phyloP scores from a whole-genome alignment of 306 rosid species.

The Amphicarpaea edgeworthii region DNA sequence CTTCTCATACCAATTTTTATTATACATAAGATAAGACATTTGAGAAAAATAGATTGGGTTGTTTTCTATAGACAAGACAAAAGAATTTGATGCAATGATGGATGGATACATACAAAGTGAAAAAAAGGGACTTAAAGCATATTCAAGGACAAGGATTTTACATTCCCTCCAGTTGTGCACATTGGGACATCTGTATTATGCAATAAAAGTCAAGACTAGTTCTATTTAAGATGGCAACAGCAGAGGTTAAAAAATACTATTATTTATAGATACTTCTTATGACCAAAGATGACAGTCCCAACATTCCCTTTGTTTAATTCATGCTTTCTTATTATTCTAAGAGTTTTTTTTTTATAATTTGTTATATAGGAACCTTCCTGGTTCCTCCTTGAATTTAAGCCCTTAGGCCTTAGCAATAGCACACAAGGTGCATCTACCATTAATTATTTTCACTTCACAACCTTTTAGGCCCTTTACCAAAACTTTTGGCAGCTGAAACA shows the following conservation, averaged over 20 bases:
- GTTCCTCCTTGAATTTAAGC: constrained; percentile 52
- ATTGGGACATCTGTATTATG: constrained; percentile 57
- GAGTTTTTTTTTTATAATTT: constrained; percentile 37
- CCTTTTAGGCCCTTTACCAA: constrained; percentile 40
- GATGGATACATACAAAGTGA: constrained; percentile 46
- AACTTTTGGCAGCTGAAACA: constrained; percentile 43
- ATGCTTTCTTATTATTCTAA: constrained; percentile 41
- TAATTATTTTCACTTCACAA: constrained; percentile 39
- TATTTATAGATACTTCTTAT: constrained; percentile 50
- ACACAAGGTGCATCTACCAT: constrained; percentile 48
- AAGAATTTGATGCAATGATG: constrained; percentile 37
- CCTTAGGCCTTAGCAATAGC: not conserved
- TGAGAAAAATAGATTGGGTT: constrained; percentile 37
- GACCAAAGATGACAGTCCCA: constrained; percentile 53
- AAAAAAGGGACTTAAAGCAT: constrained; percentile 48
- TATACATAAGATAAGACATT: constrained; percentile 28
- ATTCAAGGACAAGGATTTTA: constrained; percentile 48
- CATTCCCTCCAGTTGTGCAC: constrained; percentile 57
- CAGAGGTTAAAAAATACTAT: constrained; percentile 44
- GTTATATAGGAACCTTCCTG: constrained; percentile 57
- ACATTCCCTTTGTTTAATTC: constrained; percentile 54
- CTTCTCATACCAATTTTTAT: constrained; percentile 15
- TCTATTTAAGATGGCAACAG: constrained; percentile 51
- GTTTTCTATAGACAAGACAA: constrained; percentile 46
- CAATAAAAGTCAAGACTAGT: constrained; percentile 56